phyloP scores from a whole-genome alignment of 208 protist species.

The Wallacemonas collosoma region DNA sequence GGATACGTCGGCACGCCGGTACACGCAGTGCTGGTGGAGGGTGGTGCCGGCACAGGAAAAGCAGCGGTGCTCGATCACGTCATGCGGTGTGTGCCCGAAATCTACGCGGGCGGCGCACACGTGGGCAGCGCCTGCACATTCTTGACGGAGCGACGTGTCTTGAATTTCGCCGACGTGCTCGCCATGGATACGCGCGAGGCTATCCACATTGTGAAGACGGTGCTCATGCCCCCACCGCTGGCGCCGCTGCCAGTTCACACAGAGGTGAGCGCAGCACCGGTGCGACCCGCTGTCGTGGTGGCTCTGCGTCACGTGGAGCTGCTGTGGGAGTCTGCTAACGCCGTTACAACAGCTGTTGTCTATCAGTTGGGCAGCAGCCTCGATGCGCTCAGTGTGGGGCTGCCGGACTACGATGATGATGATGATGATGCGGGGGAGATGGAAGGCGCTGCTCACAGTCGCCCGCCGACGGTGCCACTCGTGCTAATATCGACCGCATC shows the following conservation, averaged over 20 bases:
- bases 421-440: background rate
- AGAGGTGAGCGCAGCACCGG: background rate
- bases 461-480: constrained; percentile 4
- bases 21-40: constrained; percentile 10
- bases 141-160: constrained; percentile 40
- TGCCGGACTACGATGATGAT: background rate
- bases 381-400: constrained; percentile 32
- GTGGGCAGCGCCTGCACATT: background rate
- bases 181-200: constrained; percentile 52
- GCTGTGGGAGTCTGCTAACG: constrained; percentile 34
- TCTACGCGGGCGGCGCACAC: background rate
- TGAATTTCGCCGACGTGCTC: constrained; percentile 50
- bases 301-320: constrained; percentile 50
- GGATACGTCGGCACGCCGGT: background rate
- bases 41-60: constrained; percentile 11
- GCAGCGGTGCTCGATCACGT: constrained; percentile 11
- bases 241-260: constrained; percentile 10
- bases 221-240: constrained; percentile 28
- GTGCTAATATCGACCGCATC: constrained; percentile 17
- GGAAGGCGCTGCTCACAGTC: background rate
- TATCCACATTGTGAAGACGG: constrained; percentile 31
- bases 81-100: background rate
- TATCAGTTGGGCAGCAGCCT: constrained; percentile 51
- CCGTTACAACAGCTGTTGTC: constrained; percentile 34
- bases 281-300: constrained; percentile 35